Evolutionary conservation across 2,329 filamentous ascomycete genomes (phyloP).

Genomic region (Sclerotinia glacialis): DNA sequence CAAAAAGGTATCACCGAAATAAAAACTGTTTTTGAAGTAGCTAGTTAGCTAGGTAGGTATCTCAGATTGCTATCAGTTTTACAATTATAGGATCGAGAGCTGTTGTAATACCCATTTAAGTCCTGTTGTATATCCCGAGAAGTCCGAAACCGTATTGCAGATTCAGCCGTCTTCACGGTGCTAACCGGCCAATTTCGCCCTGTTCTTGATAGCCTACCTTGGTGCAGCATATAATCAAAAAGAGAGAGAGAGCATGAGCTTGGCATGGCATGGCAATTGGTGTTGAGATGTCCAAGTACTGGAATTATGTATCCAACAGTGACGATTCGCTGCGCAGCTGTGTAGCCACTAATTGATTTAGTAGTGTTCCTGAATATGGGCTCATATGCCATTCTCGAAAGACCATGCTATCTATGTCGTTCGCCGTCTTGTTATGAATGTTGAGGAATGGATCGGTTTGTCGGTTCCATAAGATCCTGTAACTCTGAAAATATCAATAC

Average conservation of each 20-base stretch:
- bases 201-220: background rate
- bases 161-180: background rate
- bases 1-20: background rate
- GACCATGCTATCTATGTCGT: background rate
- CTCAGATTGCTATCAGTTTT: background rate
- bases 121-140: constrained; percentile 10
- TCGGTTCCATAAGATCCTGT: background rate
- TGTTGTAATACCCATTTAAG: background rate
- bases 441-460: background rate
- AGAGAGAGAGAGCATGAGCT: background rate
- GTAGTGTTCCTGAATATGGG: background rate
- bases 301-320: background rate
- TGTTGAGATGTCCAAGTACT: background rate
- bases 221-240: background rate
- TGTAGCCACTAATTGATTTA: background rate
- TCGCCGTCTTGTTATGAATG: background rate
- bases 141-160: background rate
- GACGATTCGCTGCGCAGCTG: background rate
- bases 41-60: background rate
- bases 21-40: background rate
- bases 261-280: background rate
- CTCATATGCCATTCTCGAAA: background rate
- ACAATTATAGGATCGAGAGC: background rate
- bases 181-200: background rate
- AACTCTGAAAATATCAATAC: background rate